phyloP scores from a whole-genome alignment of 176 grass and related monocot genomes.

The Chloris gayana region DNA sequence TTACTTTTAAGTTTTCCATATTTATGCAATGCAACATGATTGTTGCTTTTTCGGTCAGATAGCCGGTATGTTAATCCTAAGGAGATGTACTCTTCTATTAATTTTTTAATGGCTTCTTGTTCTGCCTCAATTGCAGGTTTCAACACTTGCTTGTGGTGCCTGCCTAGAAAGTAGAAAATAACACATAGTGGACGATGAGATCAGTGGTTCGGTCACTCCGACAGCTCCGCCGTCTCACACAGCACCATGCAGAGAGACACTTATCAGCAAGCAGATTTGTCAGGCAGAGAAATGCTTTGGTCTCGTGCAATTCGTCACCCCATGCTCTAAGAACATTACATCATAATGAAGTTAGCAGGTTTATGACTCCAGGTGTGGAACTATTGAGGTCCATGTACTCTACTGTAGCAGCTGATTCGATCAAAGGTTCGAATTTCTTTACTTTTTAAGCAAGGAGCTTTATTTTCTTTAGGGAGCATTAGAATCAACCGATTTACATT shows the following conservation, averaged over 20 bases:
- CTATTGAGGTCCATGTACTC: conserved; percentile 53
- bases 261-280: conserved; percentile 35
- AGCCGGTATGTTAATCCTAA: not conserved
- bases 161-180: conserved; percentile 22
- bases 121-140: conserved; percentile 30
- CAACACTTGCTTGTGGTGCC: not conserved
- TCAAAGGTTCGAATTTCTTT: conserved; percentile 50
- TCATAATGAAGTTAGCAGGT: conserved; percentile 35
- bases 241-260: conserved; percentile 26
- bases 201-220: conserved; percentile 54
- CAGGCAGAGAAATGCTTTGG: conserved; percentile 36
- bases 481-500: not conserved
- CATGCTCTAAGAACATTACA: conserved; percentile 32
- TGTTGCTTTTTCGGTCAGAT: not conserved
- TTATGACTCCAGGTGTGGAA: conserved; percentile 38
- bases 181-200: conserved; percentile 60
- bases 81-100: not conserved
- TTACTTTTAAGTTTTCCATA: conserved; percentile 30
- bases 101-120: conserved; percentile 15
- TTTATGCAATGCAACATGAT: conserved; percentile 36
- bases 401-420: conserved; percentile 33
- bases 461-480: conserved; percentile 15
- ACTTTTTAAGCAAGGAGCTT: not conserved
- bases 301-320: conserved; percentile 32
- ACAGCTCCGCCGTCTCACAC: conserved; percentile 40